Conservation (phyloP, 2,329 filamentous ascomycete species). For the Elsinoe arachidis region DNA sequence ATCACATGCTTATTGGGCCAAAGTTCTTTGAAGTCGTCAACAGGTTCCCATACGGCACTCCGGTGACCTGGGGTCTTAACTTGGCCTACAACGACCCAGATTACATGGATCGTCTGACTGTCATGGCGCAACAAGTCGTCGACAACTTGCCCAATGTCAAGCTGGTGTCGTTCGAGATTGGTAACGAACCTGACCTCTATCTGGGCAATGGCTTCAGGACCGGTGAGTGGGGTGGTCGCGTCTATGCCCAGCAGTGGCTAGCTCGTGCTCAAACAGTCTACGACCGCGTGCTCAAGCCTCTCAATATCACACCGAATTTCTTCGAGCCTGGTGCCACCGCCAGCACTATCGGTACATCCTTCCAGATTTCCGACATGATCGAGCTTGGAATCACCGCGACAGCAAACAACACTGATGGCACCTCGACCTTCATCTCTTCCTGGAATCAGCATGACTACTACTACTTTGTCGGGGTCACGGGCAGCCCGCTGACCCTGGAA, state of each 20-base stretch:
- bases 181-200: slow-evolving; percentile 37
- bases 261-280: slow-evolving; percentile 37
- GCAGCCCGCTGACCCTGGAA: slow-evolving; percentile 35
- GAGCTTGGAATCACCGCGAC: slow-evolving; percentile 32
- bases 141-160: slow-evolving; percentile 31
- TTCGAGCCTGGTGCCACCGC: slow-evolving; percentile 44
- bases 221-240: slow-evolving; percentile 35
- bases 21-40: slow-evolving; percentile 39
- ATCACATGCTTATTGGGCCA: slow-evolving; percentile 38
- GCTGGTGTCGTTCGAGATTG: slow-evolving; percentile 36
- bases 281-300: slow-evolving; percentile 37
- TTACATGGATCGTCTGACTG: slow-evolving; percentile 36
- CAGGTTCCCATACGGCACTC: slow-evolving; percentile 42
- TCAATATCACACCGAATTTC: slow-evolving; percentile 33
- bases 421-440: slow-evolving; percentile 28
- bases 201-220: slow-evolving; percentile 38
- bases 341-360: slow-evolving; percentile 44
- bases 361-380: slow-evolving; percentile 37
- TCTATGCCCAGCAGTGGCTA: slow-evolving; percentile 40
- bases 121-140: slow-evolving; percentile 33
- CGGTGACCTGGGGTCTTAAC: slow-evolving; percentile 44
- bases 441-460: slow-evolving; percentile 50
- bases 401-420: slow-evolving; percentile 27
- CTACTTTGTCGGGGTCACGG: slow-evolving; percentile 43
- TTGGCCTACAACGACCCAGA: slow-evolving; percentile 40